phyloP scores from a whole-genome alignment of 371 early-diverging fungal genomes.

The Apophysomyces sp. region DNA sequence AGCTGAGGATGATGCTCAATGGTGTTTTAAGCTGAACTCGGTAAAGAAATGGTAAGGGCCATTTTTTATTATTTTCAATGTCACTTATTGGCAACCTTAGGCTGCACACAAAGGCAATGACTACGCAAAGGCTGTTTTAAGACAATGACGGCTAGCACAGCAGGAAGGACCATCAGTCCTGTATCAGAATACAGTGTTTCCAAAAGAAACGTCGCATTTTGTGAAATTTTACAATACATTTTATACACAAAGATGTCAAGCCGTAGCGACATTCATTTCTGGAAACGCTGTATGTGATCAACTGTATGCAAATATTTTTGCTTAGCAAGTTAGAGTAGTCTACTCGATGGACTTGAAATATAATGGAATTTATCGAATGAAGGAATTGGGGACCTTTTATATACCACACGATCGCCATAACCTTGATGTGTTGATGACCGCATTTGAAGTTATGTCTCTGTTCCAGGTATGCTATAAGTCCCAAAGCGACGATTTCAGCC shows the following conservation, averaged over 20 bases:
- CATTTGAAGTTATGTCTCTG: neutral
- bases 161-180: neutral
- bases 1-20: neutral
- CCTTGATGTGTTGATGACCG: too few species aligned
- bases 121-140: neutral
- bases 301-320: neutral
- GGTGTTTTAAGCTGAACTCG: neutral
- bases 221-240: too few species aligned
- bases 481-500: neutral
- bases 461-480: neutral
- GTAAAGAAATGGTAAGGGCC: neutral
- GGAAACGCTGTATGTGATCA: too few species aligned
- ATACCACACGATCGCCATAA: too few species aligned
- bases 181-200: too few species aligned
- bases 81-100: neutral
- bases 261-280: too few species aligned
- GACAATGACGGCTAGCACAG: neutral
- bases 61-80: neutral
- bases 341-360: conserved; percentile 5
- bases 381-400: neutral
- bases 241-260: too few species aligned
- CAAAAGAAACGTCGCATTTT: too few species aligned
- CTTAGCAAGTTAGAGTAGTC: neutral
- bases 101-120: neutral
- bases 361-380: conserved; percentile 6